These are phyloP conservation scores for Oldenlandia corymbosa DNA, from an alignment of 257 asterid species.

Conservation along the genomic window DNA sequence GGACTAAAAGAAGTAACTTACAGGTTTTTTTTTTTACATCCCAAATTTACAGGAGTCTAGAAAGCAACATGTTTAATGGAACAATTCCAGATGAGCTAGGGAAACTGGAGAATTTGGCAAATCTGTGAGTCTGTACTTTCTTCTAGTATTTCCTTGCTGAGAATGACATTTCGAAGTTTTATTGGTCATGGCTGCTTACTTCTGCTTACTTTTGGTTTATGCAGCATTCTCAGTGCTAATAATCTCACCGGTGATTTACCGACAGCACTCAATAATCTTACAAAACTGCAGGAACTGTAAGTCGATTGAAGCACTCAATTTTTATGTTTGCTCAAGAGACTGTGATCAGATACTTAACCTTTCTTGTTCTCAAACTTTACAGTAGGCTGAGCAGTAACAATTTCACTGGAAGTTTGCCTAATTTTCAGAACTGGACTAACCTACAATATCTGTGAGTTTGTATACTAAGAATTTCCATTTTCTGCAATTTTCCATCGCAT, in stretches of 20 bases:
- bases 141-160: not conserved
- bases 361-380: constrained; percentile 14
- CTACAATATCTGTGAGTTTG: constrained; percentile 46
- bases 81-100: constrained; percentile 52
- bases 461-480: constrained; percentile 4
- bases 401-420: constrained; percentile 48
- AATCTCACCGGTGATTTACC: constrained; percentile 45
- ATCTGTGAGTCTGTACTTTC: constrained; percentile 32
- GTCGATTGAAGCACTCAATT: too few relatives aligned
- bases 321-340: too few relatives aligned
- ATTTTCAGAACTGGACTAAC: constrained; percentile 35
- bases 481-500: not conserved
- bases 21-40: constrained; percentile 13
- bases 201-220: constrained; percentile 7
- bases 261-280: constrained; percentile 31
- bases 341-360: not conserved
- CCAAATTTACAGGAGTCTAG: constrained; percentile 49
- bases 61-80: constrained; percentile 51
- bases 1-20: not conserved
- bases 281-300: constrained; percentile 41
- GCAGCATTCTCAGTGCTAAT: constrained; percentile 47
- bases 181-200: not conserved
- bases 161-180: not conserved
- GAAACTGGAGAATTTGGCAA: constrained; percentile 44
- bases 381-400: constrained; percentile 53